These are phyloP conservation scores for Alternaria triticimaculans DNA, from an alignment of 2,329 filamentous ascomycete genomes.

Conservation along the genomic window DNA sequence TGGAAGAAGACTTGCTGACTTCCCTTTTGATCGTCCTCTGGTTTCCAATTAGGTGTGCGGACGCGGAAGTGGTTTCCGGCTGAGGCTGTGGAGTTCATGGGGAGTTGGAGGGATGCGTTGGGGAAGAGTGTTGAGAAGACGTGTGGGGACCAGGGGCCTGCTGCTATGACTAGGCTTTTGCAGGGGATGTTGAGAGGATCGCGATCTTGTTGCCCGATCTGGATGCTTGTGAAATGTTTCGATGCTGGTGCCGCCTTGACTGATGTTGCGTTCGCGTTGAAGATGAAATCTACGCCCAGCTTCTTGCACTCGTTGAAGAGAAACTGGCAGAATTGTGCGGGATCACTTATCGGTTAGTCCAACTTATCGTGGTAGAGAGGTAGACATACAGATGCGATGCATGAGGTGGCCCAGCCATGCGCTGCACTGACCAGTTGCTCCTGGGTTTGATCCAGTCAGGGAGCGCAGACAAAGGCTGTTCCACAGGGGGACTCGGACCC, in stretches of 20 bases:
- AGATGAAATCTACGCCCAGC: background rate
- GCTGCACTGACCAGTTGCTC: background rate
- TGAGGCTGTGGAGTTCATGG: background rate
- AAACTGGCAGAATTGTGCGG: background rate
- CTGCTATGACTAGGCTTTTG: background rate
- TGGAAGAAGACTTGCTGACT: background rate
- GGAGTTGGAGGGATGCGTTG: background rate
- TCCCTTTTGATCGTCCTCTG: background rate
- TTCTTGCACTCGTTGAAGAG: background rate
- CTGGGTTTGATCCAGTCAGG: background rate
- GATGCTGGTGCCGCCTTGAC: background rate
- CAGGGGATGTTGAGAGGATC: background rate
- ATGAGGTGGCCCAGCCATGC: background rate
- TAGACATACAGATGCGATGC: background rate
- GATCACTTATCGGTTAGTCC: background rate
- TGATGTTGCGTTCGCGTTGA: background rate
- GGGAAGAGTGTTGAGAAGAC: background rate
- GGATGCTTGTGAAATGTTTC: background rate
- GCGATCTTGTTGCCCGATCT: background rate
- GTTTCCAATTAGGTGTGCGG: background rate
- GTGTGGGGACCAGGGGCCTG: background rate
- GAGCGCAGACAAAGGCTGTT: background rate
- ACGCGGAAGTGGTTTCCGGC: background rate
- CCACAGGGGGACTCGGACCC: background rate
- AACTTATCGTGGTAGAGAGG: background rate